Evolutionary conservation across 2,329 filamentous ascomycete species (phyloP).

Genomic region (Aspergillus piperis): DNA sequence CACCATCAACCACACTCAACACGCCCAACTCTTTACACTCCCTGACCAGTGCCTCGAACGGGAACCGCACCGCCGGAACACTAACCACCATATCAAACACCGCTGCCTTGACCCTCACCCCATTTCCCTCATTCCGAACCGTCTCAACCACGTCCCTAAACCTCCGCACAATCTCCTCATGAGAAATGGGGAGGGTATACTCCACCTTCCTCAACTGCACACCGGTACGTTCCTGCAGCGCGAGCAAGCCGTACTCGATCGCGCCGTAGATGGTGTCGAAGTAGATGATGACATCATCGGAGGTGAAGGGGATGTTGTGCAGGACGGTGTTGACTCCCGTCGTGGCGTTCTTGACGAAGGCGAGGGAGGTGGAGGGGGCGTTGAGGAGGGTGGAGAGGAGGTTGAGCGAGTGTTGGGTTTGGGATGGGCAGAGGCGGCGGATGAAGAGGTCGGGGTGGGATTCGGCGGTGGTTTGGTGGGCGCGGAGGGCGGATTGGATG

Average conservation of each 20-base stretch:
- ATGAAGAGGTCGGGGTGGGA: constrained; percentile 73
- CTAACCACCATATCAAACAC: constrained; percentile 81
- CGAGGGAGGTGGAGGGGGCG: constrained; percentile 64
- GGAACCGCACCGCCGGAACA: constrained; percentile 75
- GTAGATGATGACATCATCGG: constrained; percentile 72
- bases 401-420: constrained; percentile 63
- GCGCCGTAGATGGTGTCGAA: constrained; percentile 79
- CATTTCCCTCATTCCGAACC: constrained; percentile 49
- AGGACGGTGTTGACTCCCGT: constrained; percentile 70
- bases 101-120: constrained; percentile 66
- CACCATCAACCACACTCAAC: constrained; percentile 76
- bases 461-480: constrained; percentile 69
- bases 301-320: constrained; percentile 68
- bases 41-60: constrained; percentile 68
- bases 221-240: constrained; percentile 67
- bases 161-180: constrained; percentile 62
- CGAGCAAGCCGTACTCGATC: constrained; percentile 73
- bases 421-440: constrained; percentile 64
- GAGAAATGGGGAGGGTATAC: constrained; percentile 68
- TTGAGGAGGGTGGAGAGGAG: constrained; percentile 68
- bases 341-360: constrained; percentile 81
- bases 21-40: constrained; percentile 68
- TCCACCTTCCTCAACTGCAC: constrained; percentile 56
- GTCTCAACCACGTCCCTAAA: constrained; percentile 63
- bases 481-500: constrained; percentile 61